A percentile compares a stretch with the other conserved stretches of the same genome.
Conservation (phyloP, 2,329 filamentous ascomycete species). For the Didymella lethalis region DNA sequence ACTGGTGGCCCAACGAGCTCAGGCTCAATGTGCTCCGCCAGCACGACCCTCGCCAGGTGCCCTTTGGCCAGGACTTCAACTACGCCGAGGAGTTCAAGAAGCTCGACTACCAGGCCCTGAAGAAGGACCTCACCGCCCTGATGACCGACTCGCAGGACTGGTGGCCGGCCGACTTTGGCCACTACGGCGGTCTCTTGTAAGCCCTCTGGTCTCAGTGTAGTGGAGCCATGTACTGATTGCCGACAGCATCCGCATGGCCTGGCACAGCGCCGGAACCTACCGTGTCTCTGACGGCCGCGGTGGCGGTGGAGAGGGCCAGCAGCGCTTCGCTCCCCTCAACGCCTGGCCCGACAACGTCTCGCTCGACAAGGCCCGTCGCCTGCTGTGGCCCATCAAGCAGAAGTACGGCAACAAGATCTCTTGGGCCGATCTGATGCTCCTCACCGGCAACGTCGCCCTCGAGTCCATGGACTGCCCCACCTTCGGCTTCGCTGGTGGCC, state of each 20-base stretch:
- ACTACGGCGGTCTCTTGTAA: slow-evolving; percentile 78
- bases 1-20: slow-evolving; percentile 78
- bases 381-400: slow-evolving; percentile 83
- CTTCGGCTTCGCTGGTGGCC: slow-evolving; percentile 77
- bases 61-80: slow-evolving; percentile 71
- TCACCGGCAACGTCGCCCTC: slow-evolving; percentile 78
- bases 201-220: neutral
- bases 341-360: slow-evolving; percentile 82
- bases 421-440: slow-evolving; percentile 76
- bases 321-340: slow-evolving; percentile 82
- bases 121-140: slow-evolving; percentile 74
- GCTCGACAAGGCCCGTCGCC: slow-evolving; percentile 80
- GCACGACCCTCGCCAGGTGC: slow-evolving; percentile 69
- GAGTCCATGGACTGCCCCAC: slow-evolving; percentile 79
- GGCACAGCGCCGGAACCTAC: slow-evolving; percentile 83
- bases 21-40: slow-evolving; percentile 77
- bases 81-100: slow-evolving; percentile 76
- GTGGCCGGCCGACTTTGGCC: slow-evolving; percentile 84
- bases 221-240: slow-evolving; percentile 14
- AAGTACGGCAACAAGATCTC: slow-evolving; percentile 86
- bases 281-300: slow-evolving; percentile 78
- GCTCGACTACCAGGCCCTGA: slow-evolving; percentile 73
- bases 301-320: slow-evolving; percentile 76
- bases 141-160: slow-evolving; percentile 82
- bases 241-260: slow-evolving; percentile 72